phyloP scores from a whole-genome alignment of 805 yeast species.

The Scheffersomyces lignosus region DNA sequence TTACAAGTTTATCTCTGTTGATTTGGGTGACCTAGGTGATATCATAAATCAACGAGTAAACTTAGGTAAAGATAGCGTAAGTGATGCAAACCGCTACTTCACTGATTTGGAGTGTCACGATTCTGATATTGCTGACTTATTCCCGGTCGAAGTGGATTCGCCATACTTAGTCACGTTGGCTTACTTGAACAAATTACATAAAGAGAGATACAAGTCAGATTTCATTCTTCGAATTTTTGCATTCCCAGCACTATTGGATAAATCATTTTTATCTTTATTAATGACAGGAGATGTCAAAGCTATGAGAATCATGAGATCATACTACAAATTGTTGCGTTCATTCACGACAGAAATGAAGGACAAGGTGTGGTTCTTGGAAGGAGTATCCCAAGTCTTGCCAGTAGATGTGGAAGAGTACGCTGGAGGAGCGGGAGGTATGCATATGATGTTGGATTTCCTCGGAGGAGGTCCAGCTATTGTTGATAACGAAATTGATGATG shows the following conservation, averaged over 20 bases:
- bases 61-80: conserved; percentile 19
- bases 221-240: conserved; percentile 86
- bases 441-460: conserved; percentile 84
- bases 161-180: conserved; percentile 89
- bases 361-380: conserved; percentile 91
- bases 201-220: conserved; percentile 80
- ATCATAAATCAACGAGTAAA: conserved; percentile 45
- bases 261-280: conserved; percentile 69
- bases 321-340: conserved; percentile 76
- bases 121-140: conserved; percentile 77
- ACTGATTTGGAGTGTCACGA: conserved; percentile 81
- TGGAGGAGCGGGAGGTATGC: conserved; percentile 87
- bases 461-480: conserved; percentile 61
- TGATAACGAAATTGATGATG: conserved; percentile 40
- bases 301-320: conserved; percentile 87
- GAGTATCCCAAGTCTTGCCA: conserved; percentile 84
- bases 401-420: conserved; percentile 89
- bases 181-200: conserved; percentile 77
- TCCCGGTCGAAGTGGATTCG: conserved; percentile 79
- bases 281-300: conserved; percentile 86
- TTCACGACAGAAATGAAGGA: conserved; percentile 87
- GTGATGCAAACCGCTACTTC: conserved; percentile 30
- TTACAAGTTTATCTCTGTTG: conserved; percentile 64
- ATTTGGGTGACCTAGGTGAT: conserved; percentile 86
- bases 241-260: conserved; percentile 89